Base-by-base conservation (phyloP, 148 eudicot genomes). In the Camellia granthamiana region DNA sequence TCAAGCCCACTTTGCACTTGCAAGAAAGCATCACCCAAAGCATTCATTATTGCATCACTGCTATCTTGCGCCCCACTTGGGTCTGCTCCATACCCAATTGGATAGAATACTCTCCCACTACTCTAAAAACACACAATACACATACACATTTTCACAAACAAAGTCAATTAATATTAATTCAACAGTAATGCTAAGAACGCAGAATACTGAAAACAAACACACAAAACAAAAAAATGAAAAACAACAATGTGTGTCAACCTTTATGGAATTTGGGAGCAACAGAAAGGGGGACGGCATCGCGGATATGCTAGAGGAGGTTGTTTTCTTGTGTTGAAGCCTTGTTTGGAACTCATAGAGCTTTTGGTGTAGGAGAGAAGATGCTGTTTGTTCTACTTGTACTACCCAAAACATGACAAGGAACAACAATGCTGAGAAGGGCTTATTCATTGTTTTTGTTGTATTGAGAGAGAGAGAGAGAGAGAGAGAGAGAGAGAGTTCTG, bases 41-140 rank as follows among this genome's bases (percentile, higher is more conserved):
- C 83, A 6, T 49, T 73, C 75, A 82, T 4, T 46, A 87, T 79
- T 10, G 89, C 87, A 14, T 79, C 75, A 8, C 72, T 78, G 87
- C 89, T 84, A 64, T 87, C 89, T 55, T 82, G 70, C 75, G 12
- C 82, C 56, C 89, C 89, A 0, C 72, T 84, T 5, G 89, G 89
- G 77, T 87, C 87, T 21, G 89, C 89, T 7, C 89, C 89, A 59
- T 87, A 87, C 52, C 87, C 89, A 9, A 75, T 84, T 21, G 87
- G 87, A 41, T 84, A 82, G 69, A 82, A 80, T 42, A 87, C 85
- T 80, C 85, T 84, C 42, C 85, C 89, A 10, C 8, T 44, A 12
- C 82, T 82, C 89, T 87, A 71, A 16, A 11, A 46, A 47, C 19
- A 13, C 7, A 75, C 7, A 0, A 23, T 71, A 44, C 13, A 56